phyloP scores from a whole-genome alignment of 1,284 basidiomycete species.

The Somion occarium region DNA sequence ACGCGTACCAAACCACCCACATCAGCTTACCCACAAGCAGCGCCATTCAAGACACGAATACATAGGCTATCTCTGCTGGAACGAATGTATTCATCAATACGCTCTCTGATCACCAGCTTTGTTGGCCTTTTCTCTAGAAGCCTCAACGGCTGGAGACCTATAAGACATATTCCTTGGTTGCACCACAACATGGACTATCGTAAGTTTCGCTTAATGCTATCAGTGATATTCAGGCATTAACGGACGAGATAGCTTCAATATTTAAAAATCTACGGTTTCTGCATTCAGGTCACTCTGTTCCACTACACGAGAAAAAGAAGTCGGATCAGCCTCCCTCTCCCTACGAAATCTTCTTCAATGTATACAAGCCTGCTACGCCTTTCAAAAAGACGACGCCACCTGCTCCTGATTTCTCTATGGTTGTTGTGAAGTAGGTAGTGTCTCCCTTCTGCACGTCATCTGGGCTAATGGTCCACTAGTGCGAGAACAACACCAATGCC shows the following conservation, averaged over 20 bases:
- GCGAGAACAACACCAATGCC: slow-evolving; percentile 73
- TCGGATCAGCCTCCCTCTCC: slow-evolving; percentile 39
- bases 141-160: slow-evolving; percentile 61
- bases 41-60: slow-evolving; percentile 23
- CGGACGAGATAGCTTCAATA: slow-evolving; percentile 47
- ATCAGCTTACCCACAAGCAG: slow-evolving; percentile 51
- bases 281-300: slow-evolving; percentile 52
- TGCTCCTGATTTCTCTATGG: slow-evolving; percentile 83
- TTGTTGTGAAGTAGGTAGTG: slow-evolving; percentile 73
- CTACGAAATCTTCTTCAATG: slow-evolving; percentile 84
- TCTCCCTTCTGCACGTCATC: slow-evolving; percentile 3
- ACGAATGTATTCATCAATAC: slow-evolving; percentile 32
- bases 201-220: slow-evolving; percentile 24
- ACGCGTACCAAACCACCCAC: slow-evolving; percentile 67
- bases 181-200: slow-evolving; percentile 44
- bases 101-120: slow-evolving; percentile 28
- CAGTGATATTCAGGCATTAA: not conserved
- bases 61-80: slow-evolving; percentile 23
- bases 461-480: slow-evolving; percentile 32
- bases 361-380: slow-evolving; percentile 87
- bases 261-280: slow-evolving; percentile 75
- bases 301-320: slow-evolving; percentile 24
- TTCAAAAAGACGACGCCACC: slow-evolving; percentile 80
- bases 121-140: slow-evolving; percentile 22
- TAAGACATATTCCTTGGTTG: slow-evolving; percentile 41